Evolutionary conservation across 257 asterid species (phyloP).

Genomic region (Pogostemon cablin): DNA sequence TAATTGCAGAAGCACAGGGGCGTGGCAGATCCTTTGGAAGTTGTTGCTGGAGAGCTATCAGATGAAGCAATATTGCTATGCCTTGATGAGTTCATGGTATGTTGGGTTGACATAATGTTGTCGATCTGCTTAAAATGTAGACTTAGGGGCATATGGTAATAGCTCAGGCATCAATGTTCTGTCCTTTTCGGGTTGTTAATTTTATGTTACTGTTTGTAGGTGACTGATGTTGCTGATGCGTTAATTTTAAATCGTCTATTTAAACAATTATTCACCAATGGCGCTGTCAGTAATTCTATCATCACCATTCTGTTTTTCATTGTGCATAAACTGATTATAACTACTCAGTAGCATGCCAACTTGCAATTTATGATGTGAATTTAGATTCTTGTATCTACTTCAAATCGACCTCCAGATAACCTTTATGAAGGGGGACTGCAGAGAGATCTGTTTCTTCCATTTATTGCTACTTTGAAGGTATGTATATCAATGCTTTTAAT

Average conservation of each 20-base stretch:
- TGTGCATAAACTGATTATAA: not conserved
- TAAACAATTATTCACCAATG: slow-evolving; percentile 69
- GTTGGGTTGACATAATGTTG: slow-evolving; percentile 18
- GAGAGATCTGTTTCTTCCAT: slow-evolving; percentile 91
- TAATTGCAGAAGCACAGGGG: slow-evolving; percentile 82
- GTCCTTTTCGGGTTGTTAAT: slow-evolving; percentile 9
- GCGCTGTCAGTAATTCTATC: slow-evolving; percentile 61
- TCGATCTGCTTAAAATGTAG: not conserved
- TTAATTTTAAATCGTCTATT: slow-evolving; percentile 82
- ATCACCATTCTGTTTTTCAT: slow-evolving; percentile 9
- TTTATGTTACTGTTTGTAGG: slow-evolving; percentile 45
- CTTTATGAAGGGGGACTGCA: slow-evolving; percentile 94
- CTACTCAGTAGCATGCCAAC: slow-evolving; percentile 14
- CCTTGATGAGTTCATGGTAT: slow-evolving; percentile 95
- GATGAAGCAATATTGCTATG: slow-evolving; percentile 87
- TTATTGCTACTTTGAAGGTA: slow-evolving; percentile 86
- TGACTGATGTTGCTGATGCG: slow-evolving; percentile 92
- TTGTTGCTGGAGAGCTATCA: slow-evolving; percentile 85
- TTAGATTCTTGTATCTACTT: slow-evolving; percentile 89
- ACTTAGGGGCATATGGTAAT: not conserved
- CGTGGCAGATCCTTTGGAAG: slow-evolving; percentile 89
- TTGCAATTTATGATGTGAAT: slow-evolving; percentile 17
- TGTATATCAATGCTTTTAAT: not conserved
- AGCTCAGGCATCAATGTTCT: not conserved
- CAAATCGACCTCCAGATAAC: slow-evolving; percentile 93